Base-by-base conservation (phyloP, 2,329 filamentous ascomycete species). In the Tolypocladium cylindrosporum region DNA sequence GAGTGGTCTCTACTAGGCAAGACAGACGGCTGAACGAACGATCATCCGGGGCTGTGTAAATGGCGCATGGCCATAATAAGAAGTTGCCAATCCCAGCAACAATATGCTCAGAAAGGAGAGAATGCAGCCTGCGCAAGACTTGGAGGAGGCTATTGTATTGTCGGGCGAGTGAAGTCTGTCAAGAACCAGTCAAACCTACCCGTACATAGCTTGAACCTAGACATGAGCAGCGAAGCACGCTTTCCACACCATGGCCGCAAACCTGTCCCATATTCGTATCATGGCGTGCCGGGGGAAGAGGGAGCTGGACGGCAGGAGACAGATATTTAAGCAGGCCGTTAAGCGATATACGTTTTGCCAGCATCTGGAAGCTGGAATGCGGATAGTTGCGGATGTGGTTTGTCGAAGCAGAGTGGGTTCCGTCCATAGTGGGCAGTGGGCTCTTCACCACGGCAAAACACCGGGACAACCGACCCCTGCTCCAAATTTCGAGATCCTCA, bases 401-500 rank as follows among this genome's bases (percentile, higher is more conserved):
- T 16, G 6, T 40, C 16, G 43, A 31, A 34, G 45, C 14, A 9
- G 27, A 48, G 43, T 50, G 45, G 45, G 27, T 11, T 24, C 45
- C 43, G 43, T 45, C 42, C 11, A 21, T 45, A 21, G 21, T n/a
- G n/a, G 41, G n/a, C 41, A 24, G n/a, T 43, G 4, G 42, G 3
- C 42, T 9, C 24, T 50, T 50, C 45, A 19, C 31, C 40, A 5
- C 53, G 57, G 57, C 43, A 34, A 43, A 58, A 39, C n/a, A 2
- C 45, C 39, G 53, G 57, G 43, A 2, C 41, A 48, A 16, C 16
- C 8, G 43, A 41, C 41, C 54, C 57, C 58, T 58, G 54, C 43
- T 57, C 64, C 60, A 64, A 64, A 67, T 62, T 66, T 68, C 66
- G 39, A 68, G 65, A 61, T 37, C 19, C 54, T 16, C 45, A 7